Percentiles rank a stretch among this genome's conserved stretches.
Conservation (phyloP, 805 yeast genomes). For the Alloascoidea africana region DNA sequence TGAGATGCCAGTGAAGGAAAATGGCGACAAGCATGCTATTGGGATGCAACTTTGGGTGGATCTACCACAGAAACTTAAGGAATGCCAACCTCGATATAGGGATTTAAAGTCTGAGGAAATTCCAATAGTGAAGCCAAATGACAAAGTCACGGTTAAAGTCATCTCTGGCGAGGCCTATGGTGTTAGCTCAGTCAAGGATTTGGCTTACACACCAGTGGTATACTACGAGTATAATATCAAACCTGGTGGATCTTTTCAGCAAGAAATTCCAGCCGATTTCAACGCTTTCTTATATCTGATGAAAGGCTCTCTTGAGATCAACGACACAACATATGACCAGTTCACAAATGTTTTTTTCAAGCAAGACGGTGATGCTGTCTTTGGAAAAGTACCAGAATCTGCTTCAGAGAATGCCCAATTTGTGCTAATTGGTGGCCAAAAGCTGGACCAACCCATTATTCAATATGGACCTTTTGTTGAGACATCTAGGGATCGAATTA, state of each 20-base stretch:
- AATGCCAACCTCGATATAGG: slow-evolving; percentile 60
- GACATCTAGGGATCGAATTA: slow-evolving; percentile 46
- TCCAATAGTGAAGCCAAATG: slow-evolving; percentile 52
- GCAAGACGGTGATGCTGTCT: slow-evolving; percentile 47
- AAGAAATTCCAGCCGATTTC: slow-evolving; percentile 41
- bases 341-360: slow-evolving; percentile 48
- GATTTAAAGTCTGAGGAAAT: slow-evolving; percentile 58
- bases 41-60: slow-evolving; percentile 89
- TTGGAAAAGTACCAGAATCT: slow-evolving; percentile 33
- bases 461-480: slow-evolving; percentile 93
- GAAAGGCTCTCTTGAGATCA: slow-evolving; percentile 40
- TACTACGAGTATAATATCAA: slow-evolving; percentile 51
- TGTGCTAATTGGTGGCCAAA: slow-evolving; percentile 63
- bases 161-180: slow-evolving; percentile 71
- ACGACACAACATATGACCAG: slow-evolving; percentile 24
- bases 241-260: slow-evolving; percentile 51
- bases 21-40: slow-evolving; percentile 27
- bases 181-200: slow-evolving; percentile 52
- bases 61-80: slow-evolving; percentile 47
- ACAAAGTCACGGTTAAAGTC: slow-evolving; percentile 50
- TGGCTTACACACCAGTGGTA: slow-evolving; percentile 72
- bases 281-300: slow-evolving; percentile 58
- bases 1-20: slow-evolving; percentile 61
- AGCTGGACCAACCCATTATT: slow-evolving; percentile 57
- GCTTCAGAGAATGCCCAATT: slow-evolving; percentile 34